Evolutionary conservation across 768 basidiomycete genomes (phyloP), one percentile per base, ranked within the genome.

Genomic region (Hemileccinum rubropunctum): DNA sequence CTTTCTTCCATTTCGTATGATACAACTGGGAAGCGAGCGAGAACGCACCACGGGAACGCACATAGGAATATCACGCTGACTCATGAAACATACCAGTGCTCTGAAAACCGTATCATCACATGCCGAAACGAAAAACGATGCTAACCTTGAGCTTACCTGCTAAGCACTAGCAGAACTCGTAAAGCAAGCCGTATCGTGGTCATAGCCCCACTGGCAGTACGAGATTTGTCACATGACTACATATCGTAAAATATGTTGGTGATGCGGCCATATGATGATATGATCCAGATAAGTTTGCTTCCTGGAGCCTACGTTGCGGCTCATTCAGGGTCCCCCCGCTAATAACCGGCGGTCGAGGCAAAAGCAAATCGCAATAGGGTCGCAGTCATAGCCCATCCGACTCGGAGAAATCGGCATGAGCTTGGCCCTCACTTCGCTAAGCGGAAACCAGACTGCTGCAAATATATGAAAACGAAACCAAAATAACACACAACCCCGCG

Each of bases 371-470:
- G 46, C 42, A 48, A 45, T 45, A 36, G 13, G 21, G 20, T 33
- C 33, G 18, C 37, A 18, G n/a, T n/a, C n/a, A n/a, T n/a, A n/a
- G n/a, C n/a, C n/a, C n/a, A n/a, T n/a, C n/a, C 23, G 23, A 11
- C 20, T 32, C 49, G 42, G 49, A 17, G 15, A 13, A 9, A 33
- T 35, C 52, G 54, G 55, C 14, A 3, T 54, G 61, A 62, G 61
- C 27, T 28, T 51, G 8, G 42, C 52, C 27, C 62, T 48, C 62
- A 61, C 48, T 48, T 54, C 54, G 61, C 61, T 56, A 62, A 42
- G 1, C 34, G 8, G 8, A 30, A 9, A 30, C 28, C 34, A 34
- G 6, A 14, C 9, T 37, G 36, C n/a, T 1, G 8, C 9, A 20
- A 37, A 8, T 9, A 35, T 28, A 26, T 5, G 3, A 27, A 14